A percentile compares a stretch with the other conserved stretches of the same genome.
phyloP scores from a whole-genome alignment of 202 grass and related monocot genomes.

The Thinopyrum obtusiflorum region DNA sequence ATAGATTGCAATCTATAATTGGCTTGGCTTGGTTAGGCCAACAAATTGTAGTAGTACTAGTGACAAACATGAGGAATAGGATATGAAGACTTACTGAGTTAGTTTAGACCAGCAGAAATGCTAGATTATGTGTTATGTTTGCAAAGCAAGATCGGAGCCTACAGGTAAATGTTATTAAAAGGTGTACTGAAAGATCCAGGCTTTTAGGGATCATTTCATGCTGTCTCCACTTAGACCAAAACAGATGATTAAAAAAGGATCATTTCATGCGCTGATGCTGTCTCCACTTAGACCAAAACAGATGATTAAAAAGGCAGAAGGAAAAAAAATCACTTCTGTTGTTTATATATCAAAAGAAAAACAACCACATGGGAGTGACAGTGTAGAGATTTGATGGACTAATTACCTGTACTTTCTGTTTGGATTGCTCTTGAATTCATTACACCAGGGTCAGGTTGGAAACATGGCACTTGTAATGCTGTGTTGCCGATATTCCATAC shows the following conservation, averaged over 20 bases:
- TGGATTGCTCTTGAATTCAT: background rate
- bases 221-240: too few species aligned
- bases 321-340: background rate
- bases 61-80: too few species aligned
- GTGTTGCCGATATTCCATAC: too few species aligned
- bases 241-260: too few species aligned
- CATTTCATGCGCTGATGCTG: background rate
- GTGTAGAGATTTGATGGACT: background rate
- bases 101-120: too few species aligned
- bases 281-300: slow-evolving; percentile 8
- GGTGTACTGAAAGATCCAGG: background rate
- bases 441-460: background rate
- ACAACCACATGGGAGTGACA: background rate
- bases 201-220: background rate
- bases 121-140: too few species aligned
- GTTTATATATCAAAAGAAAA: background rate
- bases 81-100: too few species aligned
- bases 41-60: too few species aligned
- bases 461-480: background rate
- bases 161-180: background rate
- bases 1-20: too few species aligned
- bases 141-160: too few species aligned
- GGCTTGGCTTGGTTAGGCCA: too few species aligned
- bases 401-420: slow-evolving; percentile 6
- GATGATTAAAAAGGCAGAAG: background rate